A percentile compares a stretch with the other conserved stretches of the same genome.
phyloP scores from a whole-genome alignment of 1,284 basidiomycete genomes.

The Boletellus sp. region DNA sequence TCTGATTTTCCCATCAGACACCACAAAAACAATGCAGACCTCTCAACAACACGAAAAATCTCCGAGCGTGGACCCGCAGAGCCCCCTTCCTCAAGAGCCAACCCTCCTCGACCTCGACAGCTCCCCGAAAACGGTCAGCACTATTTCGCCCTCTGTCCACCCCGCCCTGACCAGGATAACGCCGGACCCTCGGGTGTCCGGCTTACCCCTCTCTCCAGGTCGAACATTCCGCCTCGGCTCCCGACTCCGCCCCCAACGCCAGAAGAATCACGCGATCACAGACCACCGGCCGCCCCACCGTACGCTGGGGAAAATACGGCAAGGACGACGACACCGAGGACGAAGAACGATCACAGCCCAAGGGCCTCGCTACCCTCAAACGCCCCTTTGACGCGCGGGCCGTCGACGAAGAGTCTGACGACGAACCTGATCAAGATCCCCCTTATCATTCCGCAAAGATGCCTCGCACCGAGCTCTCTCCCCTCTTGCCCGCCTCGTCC shows the following conservation, averaged over 20 bases:
- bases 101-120: slow-evolving; percentile 29
- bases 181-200: slow-evolving; percentile 30
- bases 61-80: slow-evolving; percentile 7
- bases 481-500: slow-evolving; percentile 28
- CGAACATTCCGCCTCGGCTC: slow-evolving; percentile 20
- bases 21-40: slow-evolving; percentile 32
- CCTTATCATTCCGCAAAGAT: slow-evolving; percentile 23
- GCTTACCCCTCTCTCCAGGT: slow-evolving; percentile 23
- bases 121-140: slow-evolving; percentile 31
- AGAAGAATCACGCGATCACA: slow-evolving; percentile 33
- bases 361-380: slow-evolving; percentile 26
- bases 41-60: slow-evolving; percentile 25
- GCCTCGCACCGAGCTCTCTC: slow-evolving; percentile 26
- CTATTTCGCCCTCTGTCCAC: slow-evolving; percentile 33
- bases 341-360: slow-evolving; percentile 15
- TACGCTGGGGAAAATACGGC: slow-evolving; percentile 34
- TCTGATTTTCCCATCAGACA: slow-evolving; percentile 32
- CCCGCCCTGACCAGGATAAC: slow-evolving; percentile 26
- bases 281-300: slow-evolving; percentile 32
- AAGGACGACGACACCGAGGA: slow-evolving; percentile 32
- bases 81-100: slow-evolving; percentile 15
- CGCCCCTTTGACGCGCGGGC: slow-evolving; percentile 35
- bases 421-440: slow-evolving; percentile 23
- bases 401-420: slow-evolving; percentile 34
- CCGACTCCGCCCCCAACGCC: slow-evolving; percentile 24